A percentile compares a stretch with the other conserved stretches of the same genome.
These are phyloP conservation scores for Kodamaea nitidulidarum DNA, from an alignment of 805 yeast species.

Conservation along the genomic window DNA sequence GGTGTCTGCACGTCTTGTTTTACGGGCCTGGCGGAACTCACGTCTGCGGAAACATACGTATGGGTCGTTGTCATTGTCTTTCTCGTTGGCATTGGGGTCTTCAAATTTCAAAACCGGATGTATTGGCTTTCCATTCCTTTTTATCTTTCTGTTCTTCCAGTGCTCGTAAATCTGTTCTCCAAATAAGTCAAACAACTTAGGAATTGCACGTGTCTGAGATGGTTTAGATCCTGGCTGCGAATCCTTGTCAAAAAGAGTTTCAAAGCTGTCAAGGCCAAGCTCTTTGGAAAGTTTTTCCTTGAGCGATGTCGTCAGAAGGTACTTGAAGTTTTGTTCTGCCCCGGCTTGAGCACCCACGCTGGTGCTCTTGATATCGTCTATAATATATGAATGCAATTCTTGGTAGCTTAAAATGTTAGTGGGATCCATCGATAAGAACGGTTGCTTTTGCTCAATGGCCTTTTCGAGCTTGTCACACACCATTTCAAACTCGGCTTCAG, in stretches of 20 bases:
- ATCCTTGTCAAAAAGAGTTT: slow-evolving; percentile 54
- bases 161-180: slow-evolving; percentile 72
- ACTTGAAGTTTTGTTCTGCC: slow-evolving; percentile 25
- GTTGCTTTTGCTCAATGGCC: slow-evolving; percentile 76
- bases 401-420: slow-evolving; percentile 63
- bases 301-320: slow-evolving; percentile 52
- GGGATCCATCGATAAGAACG: slow-evolving; percentile 84
- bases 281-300: slow-evolving; percentile 56
- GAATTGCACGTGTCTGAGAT: slow-evolving; percentile 39
- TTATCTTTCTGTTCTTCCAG: slow-evolving; percentile 75
- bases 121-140: slow-evolving; percentile 63
- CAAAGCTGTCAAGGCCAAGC: slow-evolving; percentile 50
- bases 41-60: slow-evolving; percentile 94
- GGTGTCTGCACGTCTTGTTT: slow-evolving; percentile 90
- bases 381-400: slow-evolving; percentile 56
- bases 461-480: slow-evolving; percentile 71
- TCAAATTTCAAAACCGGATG: slow-evolving; percentile 79
- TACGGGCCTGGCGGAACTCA: slow-evolving; percentile 91
- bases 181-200: slow-evolving; percentile 48
- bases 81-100: slow-evolving; percentile 67
- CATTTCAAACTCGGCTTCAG: slow-evolving; percentile 84
- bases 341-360: slow-evolving; percentile 26
- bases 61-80: slow-evolving; percentile 86
- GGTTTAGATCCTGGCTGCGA: slow-evolving; percentile 21
- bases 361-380: slow-evolving; percentile 29